Base-by-base conservation (phyloP, 177 flowering plant species). In the Tripterygium wilfordii region DNA sequence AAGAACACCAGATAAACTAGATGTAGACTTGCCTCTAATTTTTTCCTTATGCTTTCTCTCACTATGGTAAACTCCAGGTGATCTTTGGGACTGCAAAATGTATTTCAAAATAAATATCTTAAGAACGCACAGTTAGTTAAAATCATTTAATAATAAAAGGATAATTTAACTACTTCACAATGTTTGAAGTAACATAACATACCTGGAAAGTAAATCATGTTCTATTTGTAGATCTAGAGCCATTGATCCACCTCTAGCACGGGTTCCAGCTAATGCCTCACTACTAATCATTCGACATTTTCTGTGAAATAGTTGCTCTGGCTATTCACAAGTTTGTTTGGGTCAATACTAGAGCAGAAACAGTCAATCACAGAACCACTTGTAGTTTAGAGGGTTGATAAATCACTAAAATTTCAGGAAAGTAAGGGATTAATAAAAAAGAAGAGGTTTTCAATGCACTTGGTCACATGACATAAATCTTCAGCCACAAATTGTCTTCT, bases 261-360 rank as follows among this genome's bases (percentile, higher is more conserved):
- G 81, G 39, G 99, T 92, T 67, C 82, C 96, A 67, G 99, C 96
- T 66, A 92, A 70, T 45, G 99, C 99, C 63, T 92, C 99, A 60
- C 91, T 92, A 16, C 54, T 74, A 48, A 92, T 63, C 36, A 48
- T 67, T 4, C 74, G 82, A 61, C 52, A 42, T 53, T 68, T 74
- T 51, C 96, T 76, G 51, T 80, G 94, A 69, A 86, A 92, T 37
- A 92, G 74, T 70, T 77, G 85, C 83, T 88, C 99, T 56, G 96
- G 99, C 99, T 92, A 67, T 68, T 63, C 65, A 76, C 32, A 66
- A 58, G 55, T 56, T 50, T 26, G 16, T 35, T 46, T 15, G 57
- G 51, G 68, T 49, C 55, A 65, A 30, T 15, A 59, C 45, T 37
- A 59, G 49, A 57, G 50, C 5, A 46, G 3, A 48, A 21, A 40